A percentile compares a stretch with the other conserved stretches of the same genome.
These are phyloP conservation scores for Helichrysum umbraculigerum DNA, from an alignment of 129 eudicot species.

Conservation along the genomic window DNA sequence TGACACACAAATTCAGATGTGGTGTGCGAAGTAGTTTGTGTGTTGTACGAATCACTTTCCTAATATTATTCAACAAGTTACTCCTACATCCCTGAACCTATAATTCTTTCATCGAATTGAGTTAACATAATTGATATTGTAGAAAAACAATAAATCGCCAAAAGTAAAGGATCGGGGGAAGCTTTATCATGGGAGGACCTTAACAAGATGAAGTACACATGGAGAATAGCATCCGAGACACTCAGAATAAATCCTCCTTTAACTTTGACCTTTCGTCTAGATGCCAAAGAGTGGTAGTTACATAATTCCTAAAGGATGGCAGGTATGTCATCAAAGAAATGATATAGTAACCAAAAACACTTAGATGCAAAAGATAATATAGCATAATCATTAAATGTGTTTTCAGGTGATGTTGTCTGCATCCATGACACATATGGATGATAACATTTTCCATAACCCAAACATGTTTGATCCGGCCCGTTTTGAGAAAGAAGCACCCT, in stretches of 20 bases:
- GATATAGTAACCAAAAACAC: too few relatives aligned
- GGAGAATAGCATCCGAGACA: constrained; percentile 45
- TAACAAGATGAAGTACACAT: constrained; percentile 44
- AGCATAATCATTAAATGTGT: not conserved
- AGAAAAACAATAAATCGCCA: constrained; percentile 40
- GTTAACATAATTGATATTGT: not conserved
- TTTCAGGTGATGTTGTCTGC: constrained; percentile 44
- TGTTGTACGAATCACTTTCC: too few relatives aligned
- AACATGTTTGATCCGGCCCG: constrained; percentile 50
- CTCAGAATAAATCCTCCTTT: too few relatives aligned
- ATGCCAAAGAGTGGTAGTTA: too few relatives aligned
- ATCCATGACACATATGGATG: constrained; percentile 63
- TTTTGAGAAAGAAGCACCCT: constrained; percentile 40
- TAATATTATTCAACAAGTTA: too few relatives aligned
- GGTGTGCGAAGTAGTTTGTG: too few relatives aligned
- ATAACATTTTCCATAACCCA: too few relatives aligned
- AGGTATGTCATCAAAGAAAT: too few relatives aligned
- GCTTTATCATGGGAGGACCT: constrained; percentile 45
- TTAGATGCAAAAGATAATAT: not conserved
- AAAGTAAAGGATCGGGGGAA: constrained; percentile 23
- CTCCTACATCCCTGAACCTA: not conserved
- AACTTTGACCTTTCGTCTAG: too few relatives aligned
- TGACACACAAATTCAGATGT: too few relatives aligned
- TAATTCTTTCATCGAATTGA: not conserved
- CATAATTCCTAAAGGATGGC: too few relatives aligned